Conservation (phyloP, 2,329 filamentous ascomycete species). For the Beauveria sp. region DNA sequence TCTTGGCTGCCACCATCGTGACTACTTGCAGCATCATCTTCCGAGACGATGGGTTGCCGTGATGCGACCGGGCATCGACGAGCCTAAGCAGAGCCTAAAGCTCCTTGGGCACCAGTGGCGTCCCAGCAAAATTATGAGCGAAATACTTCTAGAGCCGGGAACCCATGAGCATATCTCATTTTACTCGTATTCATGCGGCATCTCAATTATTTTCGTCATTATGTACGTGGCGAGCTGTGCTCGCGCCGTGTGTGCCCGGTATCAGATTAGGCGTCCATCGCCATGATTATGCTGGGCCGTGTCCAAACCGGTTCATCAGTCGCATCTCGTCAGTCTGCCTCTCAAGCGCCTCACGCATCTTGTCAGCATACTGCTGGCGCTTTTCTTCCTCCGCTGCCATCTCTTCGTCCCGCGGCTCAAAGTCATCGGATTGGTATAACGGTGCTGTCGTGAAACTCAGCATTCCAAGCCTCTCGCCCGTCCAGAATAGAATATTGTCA, state of each 20-base stretch:
- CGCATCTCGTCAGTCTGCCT: conserved; percentile 71
- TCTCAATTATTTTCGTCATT: conserved; percentile 5
- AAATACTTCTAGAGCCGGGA: neutral
- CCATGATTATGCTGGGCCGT: conserved; percentile 12
- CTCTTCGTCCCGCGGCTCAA: conserved; percentile 40
- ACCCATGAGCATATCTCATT: neutral
- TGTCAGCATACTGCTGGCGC: conserved; percentile 55
- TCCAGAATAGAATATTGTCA: conserved; percentile 78
- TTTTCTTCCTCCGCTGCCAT: conserved; percentile 44
- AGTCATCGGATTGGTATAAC: conserved; percentile 42
- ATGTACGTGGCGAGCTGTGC: neutral
- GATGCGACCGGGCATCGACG: neutral
- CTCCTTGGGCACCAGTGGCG: conserved; percentile 9
- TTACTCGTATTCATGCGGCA: conserved; percentile 1
- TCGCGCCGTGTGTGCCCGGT: neutral
- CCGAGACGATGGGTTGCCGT: neutral
- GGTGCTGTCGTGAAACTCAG: conserved; percentile 52
- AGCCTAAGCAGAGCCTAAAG: conserved; percentile 1
- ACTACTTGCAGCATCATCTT: conserved; percentile 1
- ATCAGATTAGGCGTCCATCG: neutral
- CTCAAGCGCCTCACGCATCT: conserved; percentile 68
- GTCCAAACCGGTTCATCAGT: conserved; percentile 54
- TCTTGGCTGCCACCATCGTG: conserved; percentile 5
- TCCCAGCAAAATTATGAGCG: neutral
- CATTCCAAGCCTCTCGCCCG: conserved; percentile 73